Evolutionary conservation across 495 filamentous ascomycete genomes (phyloP).

Genomic region (Xanthoparmelia taractica): DNA sequence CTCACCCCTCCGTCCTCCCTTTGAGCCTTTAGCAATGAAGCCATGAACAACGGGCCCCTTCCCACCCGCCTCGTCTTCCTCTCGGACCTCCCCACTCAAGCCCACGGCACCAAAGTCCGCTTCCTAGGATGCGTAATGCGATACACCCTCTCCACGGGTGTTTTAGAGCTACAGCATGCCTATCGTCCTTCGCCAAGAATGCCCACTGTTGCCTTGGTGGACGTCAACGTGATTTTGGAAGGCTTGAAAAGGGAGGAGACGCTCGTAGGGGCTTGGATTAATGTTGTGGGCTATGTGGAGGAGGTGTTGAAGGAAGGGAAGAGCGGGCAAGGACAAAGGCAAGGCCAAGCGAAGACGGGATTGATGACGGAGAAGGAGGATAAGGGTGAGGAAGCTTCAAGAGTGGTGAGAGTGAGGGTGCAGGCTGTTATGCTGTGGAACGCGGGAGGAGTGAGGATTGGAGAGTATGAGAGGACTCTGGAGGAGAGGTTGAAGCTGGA

Average conservation of each 20-base stretch:
- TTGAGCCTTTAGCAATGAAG: not conserved
- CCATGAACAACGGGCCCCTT: slow-evolving; percentile 50
- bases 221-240: slow-evolving; percentile 63
- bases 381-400: not conserved
- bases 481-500: slow-evolving; percentile 12
- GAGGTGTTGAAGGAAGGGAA: slow-evolving; percentile 7
- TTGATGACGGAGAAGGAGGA: not conserved
- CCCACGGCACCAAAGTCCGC: slow-evolving; percentile 66
- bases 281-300: slow-evolving; percentile 74
- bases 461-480: slow-evolving; percentile 51
- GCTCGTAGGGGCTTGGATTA: slow-evolving; percentile 78
- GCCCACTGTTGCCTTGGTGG: slow-evolving; percentile 47
- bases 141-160: slow-evolving; percentile 55
- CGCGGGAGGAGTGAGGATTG: slow-evolving; percentile 54
- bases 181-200: slow-evolving; percentile 38
- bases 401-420: slow-evolving; percentile 27
- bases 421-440: slow-evolving; percentile 63
- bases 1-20: not conserved
- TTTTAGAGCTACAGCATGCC: slow-evolving; percentile 59
- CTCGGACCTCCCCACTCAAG: slow-evolving; percentile 47
- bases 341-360: not conserved
- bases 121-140: slow-evolving; percentile 78
- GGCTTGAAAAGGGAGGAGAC: slow-evolving; percentile 55
- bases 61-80: slow-evolving; percentile 64
- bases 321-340: not conserved